Evolutionary conservation across 1,284 basidiomycete genomes (phyloP), one percentile per base, ranked within the genome.

Genomic region (Irpex rosettiformis): DNA sequence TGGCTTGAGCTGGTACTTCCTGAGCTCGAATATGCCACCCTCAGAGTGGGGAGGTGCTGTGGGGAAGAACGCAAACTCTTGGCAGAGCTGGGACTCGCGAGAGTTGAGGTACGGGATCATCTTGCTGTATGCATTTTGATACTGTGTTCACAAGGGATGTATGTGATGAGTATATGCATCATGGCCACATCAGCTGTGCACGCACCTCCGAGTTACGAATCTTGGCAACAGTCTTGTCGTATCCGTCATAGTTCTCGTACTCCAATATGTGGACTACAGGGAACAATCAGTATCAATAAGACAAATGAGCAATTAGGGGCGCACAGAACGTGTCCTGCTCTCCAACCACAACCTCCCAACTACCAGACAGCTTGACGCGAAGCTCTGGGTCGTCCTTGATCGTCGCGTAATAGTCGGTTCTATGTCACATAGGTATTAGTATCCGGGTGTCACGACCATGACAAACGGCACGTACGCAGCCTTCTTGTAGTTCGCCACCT

Each of bases 1-100:
- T 1, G 95, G 92, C 65, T 85, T 84, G 58, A 92, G 72, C 68
- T 89, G 85, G 74, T 98, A 98, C 48, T 84, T 87, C 65, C 95
- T 82, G 69, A 98, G 77, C 74, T 98, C 95, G 70, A 96, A 98
- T 54, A 98, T 79, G 5, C 95, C 95, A 16, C 95, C 94, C 68
- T 90, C 83, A 21, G 85, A 79, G 65, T 83, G 89, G 2, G 94
- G 93, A 28, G 94, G 93, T 13, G 90, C 84, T 2, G 93, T 93
- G 1, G 94, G 93, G 72, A 94, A 87, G 77, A 97, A 96, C 1
- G 92, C 92, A 74, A 98, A 98, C 72, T 98, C 96, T 70, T 94
- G 93, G 64, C 88, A 86, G 55, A 96, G 80, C 67, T 96, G 93
- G 22, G 82, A 81, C 51, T 85, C 81, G 55, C 93, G 85, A 3